Evolutionary conservation across 176 grass and related monocot genomes (phyloP), one percentile per base, ranked within the genome.

Genomic region (Oryza rufipogon): DNA sequence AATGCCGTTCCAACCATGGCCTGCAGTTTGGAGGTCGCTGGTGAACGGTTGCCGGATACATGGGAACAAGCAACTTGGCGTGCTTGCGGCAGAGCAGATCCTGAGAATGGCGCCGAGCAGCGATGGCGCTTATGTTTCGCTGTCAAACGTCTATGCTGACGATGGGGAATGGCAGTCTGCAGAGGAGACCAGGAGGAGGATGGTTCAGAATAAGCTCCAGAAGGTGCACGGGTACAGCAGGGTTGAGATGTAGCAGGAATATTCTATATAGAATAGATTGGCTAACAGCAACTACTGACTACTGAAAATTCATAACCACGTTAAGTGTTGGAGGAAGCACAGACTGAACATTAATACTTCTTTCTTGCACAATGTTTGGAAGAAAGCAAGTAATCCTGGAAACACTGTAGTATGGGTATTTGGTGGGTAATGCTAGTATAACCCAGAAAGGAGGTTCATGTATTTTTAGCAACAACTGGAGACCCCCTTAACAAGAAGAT

Each of bases 21-120:
- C 88, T 80, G 74, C 74, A 25, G 74, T 86, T 36, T 93, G 91
- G 91, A 88, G 85, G 80, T 85, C 82, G n/a, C 74, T 93, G 25
- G 70, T 90, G 89, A 93, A 89, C 25, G 91, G 91, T n/a, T 93
- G 91, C 25, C 82, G 88, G 33, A 88, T 85, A 77, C 86, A 93
- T 12, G 82, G 82, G 64, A 83, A 86, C 48, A 88, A 88, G 77
- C 78, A 90, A 52, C 80, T 88, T 1, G 70, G 87, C 7, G 79
- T 86, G 80, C 17, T 90, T 67, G 88, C 91, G 17, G 78, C 82
- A 28, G 74, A 88, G 11, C 68, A 83, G 42, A 78, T 93, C 77
- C 73, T 90, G 45, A 70, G 83, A 47, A 73, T 85, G 75, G 48
- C 23, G 20, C 88, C 91, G 11, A 66, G 67, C 69, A 87, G 71